A percentile compares a stretch with the other conserved stretches of the same genome.
These are phyloP conservation scores for Sphagnurus paluster DNA, from an alignment of 1,284 basidiomycete genomes.

Conservation along the genomic window DNA sequence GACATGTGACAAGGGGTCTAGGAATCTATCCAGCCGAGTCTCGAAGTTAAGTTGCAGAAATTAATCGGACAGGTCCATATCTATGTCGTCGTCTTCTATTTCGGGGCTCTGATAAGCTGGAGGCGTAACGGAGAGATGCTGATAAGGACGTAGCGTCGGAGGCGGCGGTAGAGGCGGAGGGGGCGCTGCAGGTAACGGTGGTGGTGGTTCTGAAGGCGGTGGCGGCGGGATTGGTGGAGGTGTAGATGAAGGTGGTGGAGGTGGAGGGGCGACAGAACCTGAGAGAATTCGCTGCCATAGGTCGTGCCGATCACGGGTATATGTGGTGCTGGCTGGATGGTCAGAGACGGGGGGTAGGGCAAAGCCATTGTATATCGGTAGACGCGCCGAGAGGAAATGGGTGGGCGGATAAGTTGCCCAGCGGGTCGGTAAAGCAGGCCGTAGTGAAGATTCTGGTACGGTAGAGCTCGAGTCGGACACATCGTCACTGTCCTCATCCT, in stretches of 20 bases:
- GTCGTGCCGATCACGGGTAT: slow-evolving; percentile 35
- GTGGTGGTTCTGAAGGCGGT: slow-evolving; percentile 8
- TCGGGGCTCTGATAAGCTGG: slow-evolving; percentile 4
- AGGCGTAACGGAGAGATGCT: slow-evolving; percentile 16
- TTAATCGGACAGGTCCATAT: slow-evolving; percentile 41
- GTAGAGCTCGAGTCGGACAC: slow-evolving; percentile 7
- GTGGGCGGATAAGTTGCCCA: slow-evolving; percentile 66
- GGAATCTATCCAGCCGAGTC: background rate
- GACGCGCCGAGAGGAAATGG: slow-evolving; percentile 55
- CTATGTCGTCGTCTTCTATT: slow-evolving; percentile 23
- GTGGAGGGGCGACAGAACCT: slow-evolving; percentile 2
- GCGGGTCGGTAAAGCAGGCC: slow-evolving; percentile 29
- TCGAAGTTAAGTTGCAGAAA: background rate
- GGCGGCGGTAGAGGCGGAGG: slow-evolving; percentile 19
- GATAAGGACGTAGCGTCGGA: slow-evolving; percentile 23
- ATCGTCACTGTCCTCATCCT: slow-evolving; percentile 8
- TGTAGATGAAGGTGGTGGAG: slow-evolving; percentile 3
- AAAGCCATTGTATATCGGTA: slow-evolving; percentile 53
- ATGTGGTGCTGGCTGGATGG: slow-evolving; percentile 31
- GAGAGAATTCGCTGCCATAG: slow-evolving; percentile 40
- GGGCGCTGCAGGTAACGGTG: slow-evolving; percentile 14
- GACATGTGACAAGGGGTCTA: background rate
- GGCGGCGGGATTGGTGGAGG: slow-evolving; percentile 18
- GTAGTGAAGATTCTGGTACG: slow-evolving; percentile 1
- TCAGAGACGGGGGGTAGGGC: slow-evolving; percentile 34